Conservation (phyloP, 2,329 filamentous ascomycete genomes). For the Aspergillus hortae region DNA sequence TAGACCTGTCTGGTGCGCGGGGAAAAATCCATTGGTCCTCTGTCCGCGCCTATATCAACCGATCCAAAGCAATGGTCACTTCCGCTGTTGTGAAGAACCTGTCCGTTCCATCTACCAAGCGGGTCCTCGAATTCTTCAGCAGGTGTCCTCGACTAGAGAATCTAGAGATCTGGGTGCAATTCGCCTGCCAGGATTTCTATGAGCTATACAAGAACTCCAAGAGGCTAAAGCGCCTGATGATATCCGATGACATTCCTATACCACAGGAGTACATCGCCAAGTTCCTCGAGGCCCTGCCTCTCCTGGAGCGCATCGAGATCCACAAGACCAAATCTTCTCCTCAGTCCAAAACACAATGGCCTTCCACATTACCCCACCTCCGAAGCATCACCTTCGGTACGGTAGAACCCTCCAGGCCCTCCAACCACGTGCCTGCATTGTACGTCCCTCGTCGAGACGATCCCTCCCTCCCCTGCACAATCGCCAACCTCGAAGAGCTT, state of each 20-base stretch:
- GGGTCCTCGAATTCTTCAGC: conserved; percentile 28
- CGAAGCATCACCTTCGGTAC: conserved; percentile 25
- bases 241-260: conserved; percentile 23
- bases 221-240: conserved; percentile 22
- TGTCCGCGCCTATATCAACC: conserved; percentile 33
- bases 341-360: conserved; percentile 15
- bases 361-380: conserved; percentile 27
- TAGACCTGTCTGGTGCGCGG: conserved; percentile 50
- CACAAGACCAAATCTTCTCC: conserved; percentile 17
- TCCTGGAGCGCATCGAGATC: conserved; percentile 26
- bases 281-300: conserved; percentile 23
- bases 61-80: conserved; percentile 32
- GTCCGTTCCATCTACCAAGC: conserved; percentile 20
- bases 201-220: conserved; percentile 25
- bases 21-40: conserved; percentile 39
- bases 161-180: conserved; percentile 24
- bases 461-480: conserved; percentile 10
- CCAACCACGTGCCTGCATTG: conserved; percentile 14
- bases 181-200: conserved; percentile 19
- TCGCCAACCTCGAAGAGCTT: conserved; percentile 32
- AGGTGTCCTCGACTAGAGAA: conserved; percentile 32
- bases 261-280: conserved; percentile 22
- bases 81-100: conserved; percentile 30
- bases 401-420: conserved; percentile 10
- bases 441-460: conserved; percentile 13